Conservation (phyloP, 2,329 filamentous ascomycete species). For the Podosphaera fusca region DNA sequence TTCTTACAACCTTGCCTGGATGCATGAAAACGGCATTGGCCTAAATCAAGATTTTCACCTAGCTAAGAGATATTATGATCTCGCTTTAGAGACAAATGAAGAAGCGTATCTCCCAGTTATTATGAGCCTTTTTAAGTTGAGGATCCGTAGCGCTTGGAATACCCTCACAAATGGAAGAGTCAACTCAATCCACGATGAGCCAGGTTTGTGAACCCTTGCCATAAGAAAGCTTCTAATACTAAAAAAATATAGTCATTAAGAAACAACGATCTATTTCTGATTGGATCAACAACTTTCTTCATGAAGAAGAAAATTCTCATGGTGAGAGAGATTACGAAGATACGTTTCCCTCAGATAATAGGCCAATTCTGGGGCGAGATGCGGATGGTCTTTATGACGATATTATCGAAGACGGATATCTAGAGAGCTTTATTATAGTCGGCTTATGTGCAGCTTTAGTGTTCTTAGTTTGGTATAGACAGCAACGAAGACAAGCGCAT, state of each 20-base stretch:
- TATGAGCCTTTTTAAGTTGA: constrained; percentile 64
- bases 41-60: constrained; percentile 91
- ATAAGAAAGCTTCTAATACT: constrained; percentile 12
- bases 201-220: constrained; percentile 32
- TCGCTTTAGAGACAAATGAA: constrained; percentile 71
- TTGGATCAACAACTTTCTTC: constrained; percentile 71
- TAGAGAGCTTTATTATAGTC: constrained; percentile 72
- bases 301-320: constrained; percentile 37
- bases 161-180: constrained; percentile 73
- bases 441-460: constrained; percentile 51
- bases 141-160: constrained; percentile 81
- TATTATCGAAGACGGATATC: constrained; percentile 49
- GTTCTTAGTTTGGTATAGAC: constrained; percentile 60
- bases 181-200: constrained; percentile 79
- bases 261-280: constrained; percentile 61
- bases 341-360: constrained; percentile 22
- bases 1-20: constrained; percentile 94
- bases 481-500: constrained; percentile 39
- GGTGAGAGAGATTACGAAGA: constrained; percentile 28
- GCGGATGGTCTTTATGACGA: constrained; percentile 34
- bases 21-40: constrained; percentile 93
- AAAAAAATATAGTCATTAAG: constrained; percentile 28
- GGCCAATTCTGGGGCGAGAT: constrained; percentile 31
- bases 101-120: constrained; percentile 90
- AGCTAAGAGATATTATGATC: constrained; percentile 87